These are phyloP conservation scores for Cucumis melo DNA, from an alignment of 306 rosid genomes.

Conservation along the genomic window DNA sequence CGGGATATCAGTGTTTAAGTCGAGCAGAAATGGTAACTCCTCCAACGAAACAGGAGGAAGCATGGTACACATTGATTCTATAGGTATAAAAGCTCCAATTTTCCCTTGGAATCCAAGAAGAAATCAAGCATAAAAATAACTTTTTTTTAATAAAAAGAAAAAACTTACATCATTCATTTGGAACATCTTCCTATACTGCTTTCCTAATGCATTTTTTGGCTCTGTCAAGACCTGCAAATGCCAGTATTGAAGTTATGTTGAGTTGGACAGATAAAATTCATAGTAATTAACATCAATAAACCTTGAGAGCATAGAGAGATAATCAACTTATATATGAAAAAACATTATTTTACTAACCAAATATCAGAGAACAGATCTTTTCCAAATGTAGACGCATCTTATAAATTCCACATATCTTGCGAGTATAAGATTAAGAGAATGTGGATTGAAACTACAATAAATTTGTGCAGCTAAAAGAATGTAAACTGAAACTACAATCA, in stretches of 20 bases:
- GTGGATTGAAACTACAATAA: not conserved
- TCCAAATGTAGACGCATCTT: not conserved
- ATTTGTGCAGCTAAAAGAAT: not conserved
- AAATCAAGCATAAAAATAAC: not conserved
- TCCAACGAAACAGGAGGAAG: not conserved
- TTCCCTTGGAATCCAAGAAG: not conserved
- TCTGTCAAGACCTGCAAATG: constrained; percentile 68
- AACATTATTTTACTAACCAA: not conserved
- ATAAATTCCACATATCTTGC: not conserved
- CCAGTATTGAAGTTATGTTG: constrained; percentile 9
- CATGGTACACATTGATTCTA: not conserved
- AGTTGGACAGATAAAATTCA: not conserved
- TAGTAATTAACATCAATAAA: not conserved
- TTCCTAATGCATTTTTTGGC: constrained; percentile 92
- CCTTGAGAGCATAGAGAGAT: not conserved
- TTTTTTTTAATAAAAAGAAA: not conserved
- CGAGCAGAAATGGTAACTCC: not conserved
- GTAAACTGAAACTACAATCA: not conserved
- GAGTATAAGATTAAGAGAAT: not conserved
- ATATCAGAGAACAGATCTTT: not conserved
- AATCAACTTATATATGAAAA: not conserved
- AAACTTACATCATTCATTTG: constrained; percentile 81
- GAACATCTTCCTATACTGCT: constrained; percentile 90
- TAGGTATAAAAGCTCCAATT: not conserved
- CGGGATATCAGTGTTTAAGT: not conserved